phyloP scores from a whole-genome alignment of 805 yeast species.

The Maudiozyma bulderi region DNA sequence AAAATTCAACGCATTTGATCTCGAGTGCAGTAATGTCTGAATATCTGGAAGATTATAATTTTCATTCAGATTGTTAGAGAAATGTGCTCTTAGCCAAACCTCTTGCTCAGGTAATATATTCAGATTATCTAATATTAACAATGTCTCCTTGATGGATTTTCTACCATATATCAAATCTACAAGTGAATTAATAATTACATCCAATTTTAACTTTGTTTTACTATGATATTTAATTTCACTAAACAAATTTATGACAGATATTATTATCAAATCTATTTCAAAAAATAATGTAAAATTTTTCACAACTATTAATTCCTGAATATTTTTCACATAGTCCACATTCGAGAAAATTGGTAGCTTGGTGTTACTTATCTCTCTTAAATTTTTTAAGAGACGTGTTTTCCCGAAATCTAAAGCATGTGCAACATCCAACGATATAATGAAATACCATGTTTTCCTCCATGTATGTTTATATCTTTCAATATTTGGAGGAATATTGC shows the following conservation, averaged over 20 bases:
- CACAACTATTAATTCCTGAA: slow-evolving; percentile 1
- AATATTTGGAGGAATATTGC: not conserved
- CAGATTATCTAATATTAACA: slow-evolving; percentile 1
- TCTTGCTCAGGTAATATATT: not conserved
- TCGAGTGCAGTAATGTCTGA: not conserved
- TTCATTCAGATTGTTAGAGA: not conserved
- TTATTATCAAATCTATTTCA: slow-evolving; percentile 1
- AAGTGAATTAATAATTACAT: not conserved
- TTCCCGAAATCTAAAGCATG: not conserved
- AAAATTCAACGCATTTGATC: not conserved
- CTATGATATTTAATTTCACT: not conserved
- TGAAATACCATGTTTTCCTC: slow-evolving; percentile 1
- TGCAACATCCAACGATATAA: not conserved
- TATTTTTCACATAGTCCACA: slow-evolving; percentile 1
- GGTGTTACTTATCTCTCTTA: not conserved
- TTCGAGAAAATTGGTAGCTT: slow-evolving; percentile 2
- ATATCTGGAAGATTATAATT: not conserved
- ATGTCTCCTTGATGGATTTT: not conserved
- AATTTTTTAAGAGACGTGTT: slow-evolving; percentile 2
- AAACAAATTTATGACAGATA: not conserved
- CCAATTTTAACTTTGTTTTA: not conserved
- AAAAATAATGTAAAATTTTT: not conserved
- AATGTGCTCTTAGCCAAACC: not conserved
- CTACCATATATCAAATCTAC: not conserved
- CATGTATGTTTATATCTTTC: slow-evolving; percentile 3